Base-by-base conservation (phyloP, 208 protist genomes). In the Leishmania martiniquensis region DNA sequence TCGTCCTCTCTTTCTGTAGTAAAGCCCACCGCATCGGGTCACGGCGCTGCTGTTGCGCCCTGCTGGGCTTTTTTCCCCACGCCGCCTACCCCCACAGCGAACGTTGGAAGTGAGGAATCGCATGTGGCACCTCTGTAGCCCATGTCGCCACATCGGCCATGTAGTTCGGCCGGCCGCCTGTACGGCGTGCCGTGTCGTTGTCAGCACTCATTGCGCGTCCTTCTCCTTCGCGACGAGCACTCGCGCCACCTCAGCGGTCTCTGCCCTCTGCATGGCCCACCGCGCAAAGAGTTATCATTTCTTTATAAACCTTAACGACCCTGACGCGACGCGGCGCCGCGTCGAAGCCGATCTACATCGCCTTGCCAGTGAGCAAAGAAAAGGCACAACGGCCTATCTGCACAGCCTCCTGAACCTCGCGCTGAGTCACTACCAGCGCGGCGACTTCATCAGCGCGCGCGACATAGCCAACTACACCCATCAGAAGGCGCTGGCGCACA, bases 241-340 rank as follows among this genome's bases (percentile, higher is more conserved):
- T 10, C 32, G 39, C 72, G 25, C 39, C 1, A 60, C 34, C 65
- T 54, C 67, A 44, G 44, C 12, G 29, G 47, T 4, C 13, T 22
- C 74, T 15, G 39, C 68, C 20, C 66, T 86, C 13, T 13, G 13
- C 4, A n/a, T 76, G 9, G 34, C 77, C 22, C 68, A 75, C 34
- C 86, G 92, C 0, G 59, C 52, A 42, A 85, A 85, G 59, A 90
- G 90, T 72, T 94, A 90, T 73, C 73, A 85, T 73, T 96, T 96
- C 76, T 96, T 93, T 74, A 67, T 96, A 47, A 96, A 96, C 82
- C 80, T 94, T 37, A 81, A 89, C 37, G 90, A 96, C 77, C 88
- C 90, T 2, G 87, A 81, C n/a, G 92, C 92, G 25, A 96, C 90
- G 25, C 85, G 81, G 29, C 92, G 90, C 51, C 79, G 86, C 67